A percentile compares a stretch with the other conserved stretches of the same genome.
Conservation (phyloP, 352 stramenopile species). For the Pythium rhizo-oryzae region DNA sequence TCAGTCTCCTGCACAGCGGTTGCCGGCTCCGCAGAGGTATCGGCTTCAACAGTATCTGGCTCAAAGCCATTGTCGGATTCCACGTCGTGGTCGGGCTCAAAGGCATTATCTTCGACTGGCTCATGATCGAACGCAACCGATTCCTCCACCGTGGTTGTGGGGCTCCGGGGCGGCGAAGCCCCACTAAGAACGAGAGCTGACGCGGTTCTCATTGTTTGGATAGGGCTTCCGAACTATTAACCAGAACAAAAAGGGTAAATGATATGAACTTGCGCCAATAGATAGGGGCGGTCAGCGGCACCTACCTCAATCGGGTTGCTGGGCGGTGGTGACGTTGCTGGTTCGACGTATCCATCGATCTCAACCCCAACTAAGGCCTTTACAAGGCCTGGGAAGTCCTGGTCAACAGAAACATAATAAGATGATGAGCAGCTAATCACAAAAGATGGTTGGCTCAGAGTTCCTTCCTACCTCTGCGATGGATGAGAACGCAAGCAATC, state of each 20-base stretch:
- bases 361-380: slow-evolving; percentile 29
- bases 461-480: slow-evolving; percentile 19
- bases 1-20: background rate
- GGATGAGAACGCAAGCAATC: slow-evolving; percentile 30
- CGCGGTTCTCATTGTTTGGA: slow-evolving; percentile 29
- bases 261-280: background rate
- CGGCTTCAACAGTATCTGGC: background rate
- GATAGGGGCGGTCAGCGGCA: too few species aligned
- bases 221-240: slow-evolving; percentile 27
- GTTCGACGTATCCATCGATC: slow-evolving; percentile 28
- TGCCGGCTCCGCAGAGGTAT: background rate
- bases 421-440: background rate
- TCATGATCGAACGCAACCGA: slow-evolving; percentile 1
- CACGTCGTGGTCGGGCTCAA: background rate
- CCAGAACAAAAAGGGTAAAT: background rate
- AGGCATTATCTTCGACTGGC: background rate
- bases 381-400: slow-evolving; percentile 33
- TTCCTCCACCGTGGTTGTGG: slow-evolving; percentile 8
- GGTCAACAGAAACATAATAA: background rate
- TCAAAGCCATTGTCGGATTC: background rate
- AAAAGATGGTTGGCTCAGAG: background rate
- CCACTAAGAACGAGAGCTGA: slow-evolving; percentile 16
- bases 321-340: background rate
- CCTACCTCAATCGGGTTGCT: slow-evolving; percentile 17
- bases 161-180: slow-evolving; percentile 11